Percentiles rank a stretch among this genome's conserved stretches.
phyloP scores from a whole-genome alignment of 1,139 yeast genomes.

The Pichia sp. region DNA sequence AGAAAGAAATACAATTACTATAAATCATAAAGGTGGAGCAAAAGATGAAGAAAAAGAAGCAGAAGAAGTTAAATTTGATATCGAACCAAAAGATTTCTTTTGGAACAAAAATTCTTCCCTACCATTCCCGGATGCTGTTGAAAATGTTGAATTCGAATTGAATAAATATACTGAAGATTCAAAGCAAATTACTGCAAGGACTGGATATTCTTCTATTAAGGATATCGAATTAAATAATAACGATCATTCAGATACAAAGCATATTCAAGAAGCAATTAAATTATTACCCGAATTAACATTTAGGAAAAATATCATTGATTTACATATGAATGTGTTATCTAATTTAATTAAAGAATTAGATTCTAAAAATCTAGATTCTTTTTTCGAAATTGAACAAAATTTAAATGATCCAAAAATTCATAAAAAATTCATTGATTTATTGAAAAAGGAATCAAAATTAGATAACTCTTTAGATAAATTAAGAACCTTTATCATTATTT shows the following conservation, averaged over 20 bases:
- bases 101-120: slow-evolving; percentile 79
- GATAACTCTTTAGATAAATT: slow-evolving; percentile 70
- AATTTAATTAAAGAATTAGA: slow-evolving; percentile 77
- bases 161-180: slow-evolving; percentile 82
- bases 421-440: slow-evolving; percentile 51
- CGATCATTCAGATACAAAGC: slow-evolving; percentile 59
- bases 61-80: slow-evolving; percentile 59
- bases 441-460: slow-evolving; percentile 40
- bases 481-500: slow-evolving; percentile 77
- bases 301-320: slow-evolving; percentile 80
- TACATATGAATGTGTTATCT: slow-evolving; percentile 95
- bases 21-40: slow-evolving; percentile 32
- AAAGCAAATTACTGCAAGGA: slow-evolving; percentile 69
- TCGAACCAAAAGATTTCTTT: slow-evolving; percentile 89
- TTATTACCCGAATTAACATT: slow-evolving; percentile 89
- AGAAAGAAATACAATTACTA: slow-evolving; percentile 68
- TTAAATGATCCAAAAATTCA: slow-evolving; percentile 56
- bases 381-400: slow-evolving; percentile 89
- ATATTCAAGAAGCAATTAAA: slow-evolving; percentile 83
- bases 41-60: slow-evolving; percentile 31
- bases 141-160: slow-evolving; percentile 81
- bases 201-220: slow-evolving; percentile 62
- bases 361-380: slow-evolving; percentile 77
- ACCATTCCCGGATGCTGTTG: slow-evolving; percentile 98
- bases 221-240: slow-evolving; percentile 55